Percentiles rank a stretch among this genome's conserved stretches.
Conservation (phyloP, 2,329 filamentous ascomycete species). For the Hymenoscyphus scutula region DNA sequence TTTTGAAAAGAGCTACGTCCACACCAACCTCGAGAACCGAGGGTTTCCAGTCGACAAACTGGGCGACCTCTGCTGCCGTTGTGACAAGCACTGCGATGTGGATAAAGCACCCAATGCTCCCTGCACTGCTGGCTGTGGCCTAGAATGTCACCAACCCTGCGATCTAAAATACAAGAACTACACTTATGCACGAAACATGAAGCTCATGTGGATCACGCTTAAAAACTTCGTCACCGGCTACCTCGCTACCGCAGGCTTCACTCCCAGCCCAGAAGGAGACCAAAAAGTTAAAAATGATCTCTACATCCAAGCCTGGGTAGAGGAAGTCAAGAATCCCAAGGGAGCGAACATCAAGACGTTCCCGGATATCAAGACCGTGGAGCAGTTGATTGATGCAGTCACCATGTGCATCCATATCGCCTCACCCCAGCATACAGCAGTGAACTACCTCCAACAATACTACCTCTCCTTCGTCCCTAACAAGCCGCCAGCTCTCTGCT, state of each 20-base stretch:
- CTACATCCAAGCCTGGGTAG: constrained; percentile 41
- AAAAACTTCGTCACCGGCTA: constrained; percentile 43
- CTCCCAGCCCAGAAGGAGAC: constrained; percentile 25
- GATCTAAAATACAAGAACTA: constrained; percentile 47
- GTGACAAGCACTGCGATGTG: background rate
- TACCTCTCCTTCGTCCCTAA: constrained; percentile 9
- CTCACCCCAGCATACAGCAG: constrained; percentile 48
- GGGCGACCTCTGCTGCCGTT: constrained; percentile 6
- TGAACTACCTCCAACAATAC: constrained; percentile 45
- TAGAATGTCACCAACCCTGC: background rate
- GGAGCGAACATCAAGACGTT: constrained; percentile 43
- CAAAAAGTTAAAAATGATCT: constrained; percentile 35
- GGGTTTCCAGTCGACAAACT: constrained; percentile 42
- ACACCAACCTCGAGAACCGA: constrained; percentile 43
- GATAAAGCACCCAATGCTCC: background rate
- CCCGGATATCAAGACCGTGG: constrained; percentile 42
- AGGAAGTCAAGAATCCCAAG: constrained; percentile 39
- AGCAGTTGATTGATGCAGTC: constrained; percentile 44
- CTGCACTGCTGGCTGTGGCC: background rate
- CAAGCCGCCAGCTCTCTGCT: background rate
- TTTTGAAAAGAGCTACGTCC: constrained; percentile 42
- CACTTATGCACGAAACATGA: constrained; percentile 47
- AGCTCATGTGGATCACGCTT: constrained; percentile 44
- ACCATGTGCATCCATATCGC: constrained; percentile 54
- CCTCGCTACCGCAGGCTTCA: constrained; percentile 37